Evolutionary conservation across 768 basidiomycete genomes (phyloP).

Genomic region (Mycena capillaripes): DNA sequence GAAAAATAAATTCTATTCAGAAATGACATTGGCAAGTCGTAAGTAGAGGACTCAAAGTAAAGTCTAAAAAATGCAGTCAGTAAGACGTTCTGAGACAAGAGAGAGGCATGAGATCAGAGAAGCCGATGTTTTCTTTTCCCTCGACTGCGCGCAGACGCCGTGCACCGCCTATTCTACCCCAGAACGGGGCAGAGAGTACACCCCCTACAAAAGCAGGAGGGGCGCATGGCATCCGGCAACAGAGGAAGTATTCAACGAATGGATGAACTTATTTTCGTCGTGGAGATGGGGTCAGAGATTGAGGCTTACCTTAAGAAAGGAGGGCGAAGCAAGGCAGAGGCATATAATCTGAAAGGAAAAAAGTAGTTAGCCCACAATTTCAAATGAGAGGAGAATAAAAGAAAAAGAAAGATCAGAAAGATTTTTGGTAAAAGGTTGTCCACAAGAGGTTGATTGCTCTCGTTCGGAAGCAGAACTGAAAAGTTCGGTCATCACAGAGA

Average conservation of each 20-base stretch:
- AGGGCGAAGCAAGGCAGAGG: not conserved
- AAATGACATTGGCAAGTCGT: not conserved
- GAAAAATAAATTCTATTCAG: not conserved
- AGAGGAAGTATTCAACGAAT: slow-evolving; percentile 77
- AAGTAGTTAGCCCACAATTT: slow-evolving; percentile 38
- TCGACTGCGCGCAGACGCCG: slow-evolving; percentile 12
- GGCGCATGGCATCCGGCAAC: slow-evolving; percentile 50
- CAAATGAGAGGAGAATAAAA: slow-evolving; percentile 1
- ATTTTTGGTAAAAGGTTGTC: slow-evolving; percentile 74
- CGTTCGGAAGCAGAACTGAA: slow-evolving; percentile 92
- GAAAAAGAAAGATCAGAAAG: slow-evolving; percentile 59
- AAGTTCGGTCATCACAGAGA: slow-evolving; percentile 61
- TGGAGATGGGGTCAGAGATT: slow-evolving; percentile 30
- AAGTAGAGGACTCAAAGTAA: not conserved
- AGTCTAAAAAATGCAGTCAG: not conserved
- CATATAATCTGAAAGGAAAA: slow-evolving; percentile 13
- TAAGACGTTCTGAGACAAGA: not conserved
- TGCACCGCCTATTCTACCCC: slow-evolving; percentile 47
- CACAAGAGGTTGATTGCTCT: slow-evolving; percentile 80
- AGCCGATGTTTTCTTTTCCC: slow-evolving; percentile 37
- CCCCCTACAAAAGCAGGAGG: slow-evolving; percentile 51
- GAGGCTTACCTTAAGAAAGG: not conserved
- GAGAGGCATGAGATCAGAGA: slow-evolving; percentile 31
- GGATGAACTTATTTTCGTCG: slow-evolving; percentile 89
- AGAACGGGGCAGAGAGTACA: slow-evolving; percentile 62